Percentiles rank a stretch among this genome's conserved stretches.
Conservation (phyloP, 805 yeast genomes). For the Komagataella kurtzmanii region DNA sequence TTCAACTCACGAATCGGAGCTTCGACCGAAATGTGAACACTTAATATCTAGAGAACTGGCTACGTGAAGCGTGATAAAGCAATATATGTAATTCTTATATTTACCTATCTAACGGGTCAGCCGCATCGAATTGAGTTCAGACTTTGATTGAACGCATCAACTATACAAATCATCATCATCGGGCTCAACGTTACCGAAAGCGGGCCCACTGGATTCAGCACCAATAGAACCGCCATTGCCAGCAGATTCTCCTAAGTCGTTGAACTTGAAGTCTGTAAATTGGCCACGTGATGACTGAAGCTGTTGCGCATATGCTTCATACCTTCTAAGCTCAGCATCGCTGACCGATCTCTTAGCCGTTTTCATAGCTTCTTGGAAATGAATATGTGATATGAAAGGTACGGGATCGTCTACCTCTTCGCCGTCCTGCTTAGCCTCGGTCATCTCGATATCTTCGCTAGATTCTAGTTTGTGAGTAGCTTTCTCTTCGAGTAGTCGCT, state of each 20-base stretch:
- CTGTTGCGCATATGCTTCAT: constrained; percentile 96
- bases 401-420: constrained; percentile 86
- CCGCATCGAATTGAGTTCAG: not conserved
- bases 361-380: constrained; percentile 99
- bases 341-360: constrained; percentile 96
- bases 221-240: constrained; percentile 17
- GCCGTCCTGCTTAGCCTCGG: constrained; percentile 23
- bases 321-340: constrained; percentile 95
- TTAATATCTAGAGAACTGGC: not conserved
- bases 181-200: constrained; percentile 34
- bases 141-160: constrained; percentile 5
- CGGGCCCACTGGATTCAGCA: constrained; percentile 21
- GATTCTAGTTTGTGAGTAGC: constrained; percentile 32
- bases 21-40: not conserved
- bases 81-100: not conserved
- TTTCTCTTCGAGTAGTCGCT: constrained; percentile 32
- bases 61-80: not conserved
- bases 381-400: constrained; percentile 86
- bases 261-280: constrained; percentile 79
- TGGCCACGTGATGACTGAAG: constrained; percentile 94
- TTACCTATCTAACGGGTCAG: not conserved
- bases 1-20: not conserved
- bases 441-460: constrained; percentile 7
- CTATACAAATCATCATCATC: constrained; percentile 33
- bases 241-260: constrained; percentile 25